Evolutionary conservation across 257 asterid genomes (phyloP).

Genomic region (Paulownia fortunei): DNA sequence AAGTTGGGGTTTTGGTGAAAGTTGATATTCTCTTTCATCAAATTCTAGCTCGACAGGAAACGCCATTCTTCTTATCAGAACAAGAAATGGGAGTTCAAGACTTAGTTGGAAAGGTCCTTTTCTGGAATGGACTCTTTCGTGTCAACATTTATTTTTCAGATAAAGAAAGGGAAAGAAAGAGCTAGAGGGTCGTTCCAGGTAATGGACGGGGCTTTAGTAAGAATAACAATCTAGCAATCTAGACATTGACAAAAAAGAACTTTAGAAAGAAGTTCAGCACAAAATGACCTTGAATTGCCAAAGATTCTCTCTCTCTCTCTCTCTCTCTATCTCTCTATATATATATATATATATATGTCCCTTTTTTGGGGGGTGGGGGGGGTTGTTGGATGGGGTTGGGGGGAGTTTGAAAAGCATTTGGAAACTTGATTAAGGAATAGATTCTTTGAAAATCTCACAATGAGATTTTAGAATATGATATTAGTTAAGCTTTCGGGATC

Average conservation of each 20-base stretch:
- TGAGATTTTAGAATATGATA: background rate
- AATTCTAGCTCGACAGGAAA: slow-evolving; percentile 7
- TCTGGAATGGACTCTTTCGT: background rate
- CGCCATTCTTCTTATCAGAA: background rate
- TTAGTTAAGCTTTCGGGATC: background rate
- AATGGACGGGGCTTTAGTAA: background rate
- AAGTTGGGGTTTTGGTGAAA: background rate
- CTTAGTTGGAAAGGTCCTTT: background rate
- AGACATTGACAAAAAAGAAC: no score
- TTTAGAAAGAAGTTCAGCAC: background rate
- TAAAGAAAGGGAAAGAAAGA: background rate
- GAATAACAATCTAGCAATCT: no score
- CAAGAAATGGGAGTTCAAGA: background rate
- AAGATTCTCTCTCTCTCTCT: no score
- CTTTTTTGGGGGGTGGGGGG: no score
- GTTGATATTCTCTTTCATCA: background rate
- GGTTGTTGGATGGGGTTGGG: no score
- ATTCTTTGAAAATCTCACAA: background rate
- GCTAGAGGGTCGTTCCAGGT: background rate
- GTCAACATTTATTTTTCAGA: background rate
- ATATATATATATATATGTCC: no score
- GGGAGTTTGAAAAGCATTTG: no score
- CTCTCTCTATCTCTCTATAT: no score
- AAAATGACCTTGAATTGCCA: background rate
- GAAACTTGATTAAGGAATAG: background rate